Conservation (phyloP, 768 basidiomycete genomes). For the Boletus vermiculosoides region DNA sequence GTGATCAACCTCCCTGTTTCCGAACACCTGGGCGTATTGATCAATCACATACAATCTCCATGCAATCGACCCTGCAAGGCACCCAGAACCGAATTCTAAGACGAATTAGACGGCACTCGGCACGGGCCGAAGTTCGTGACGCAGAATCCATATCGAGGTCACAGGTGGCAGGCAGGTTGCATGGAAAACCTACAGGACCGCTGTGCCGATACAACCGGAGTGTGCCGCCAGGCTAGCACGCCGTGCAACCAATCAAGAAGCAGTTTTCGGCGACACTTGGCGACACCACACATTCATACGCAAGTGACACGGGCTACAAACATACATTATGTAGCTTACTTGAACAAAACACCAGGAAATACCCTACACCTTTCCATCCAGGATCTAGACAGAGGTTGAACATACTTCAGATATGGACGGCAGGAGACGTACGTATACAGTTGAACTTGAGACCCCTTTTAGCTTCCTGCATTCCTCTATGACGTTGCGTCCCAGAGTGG, state of each 20-base stretch:
- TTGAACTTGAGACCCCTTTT: constrained; percentile 43
- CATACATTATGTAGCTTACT: neutral
- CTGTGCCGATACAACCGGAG: neutral
- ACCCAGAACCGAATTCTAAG: neutral
- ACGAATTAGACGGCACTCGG: neutral
- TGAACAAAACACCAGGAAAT: neutral
- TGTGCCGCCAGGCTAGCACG: neutral
- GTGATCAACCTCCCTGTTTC: neutral
- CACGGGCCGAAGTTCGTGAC: neutral
- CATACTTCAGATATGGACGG: neutral
- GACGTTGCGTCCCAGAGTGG: constrained; percentile 51
- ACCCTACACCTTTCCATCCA: constrained; percentile 20
- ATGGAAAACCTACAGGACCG: neutral
- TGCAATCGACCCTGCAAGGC: neutral
- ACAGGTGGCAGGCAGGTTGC: neutral
- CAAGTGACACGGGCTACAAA: too few species aligned
- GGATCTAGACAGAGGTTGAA: constrained; percentile 14
- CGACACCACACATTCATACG: neutral
- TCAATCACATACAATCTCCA: neutral
- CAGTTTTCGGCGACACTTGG: too few species aligned
- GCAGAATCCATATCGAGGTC: neutral
- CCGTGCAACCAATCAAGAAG: neutral
- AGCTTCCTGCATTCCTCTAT: constrained; percentile 65
- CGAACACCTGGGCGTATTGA: neutral
- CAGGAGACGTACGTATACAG: constrained; percentile 22